phyloP scores from a whole-genome alignment of 2,329 filamentous ascomycete species.

The Penicillium sp. region DNA sequence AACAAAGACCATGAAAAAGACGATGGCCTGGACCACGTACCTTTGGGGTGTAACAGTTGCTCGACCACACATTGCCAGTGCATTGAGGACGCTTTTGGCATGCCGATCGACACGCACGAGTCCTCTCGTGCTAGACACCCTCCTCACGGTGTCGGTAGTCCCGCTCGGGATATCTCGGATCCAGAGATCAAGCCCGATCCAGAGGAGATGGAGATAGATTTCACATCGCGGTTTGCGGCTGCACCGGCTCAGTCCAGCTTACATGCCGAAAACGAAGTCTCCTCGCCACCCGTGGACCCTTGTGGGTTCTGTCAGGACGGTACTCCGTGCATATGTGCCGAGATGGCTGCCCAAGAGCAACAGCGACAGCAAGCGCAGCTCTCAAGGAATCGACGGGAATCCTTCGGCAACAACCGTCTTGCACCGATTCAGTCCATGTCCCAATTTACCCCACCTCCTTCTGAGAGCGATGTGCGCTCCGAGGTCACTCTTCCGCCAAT shows the following conservation, averaged over 20 bases:
- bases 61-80: conserved; percentile 59
- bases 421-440: conserved; percentile 43
- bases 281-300: conserved; percentile 51
- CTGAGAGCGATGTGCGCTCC: conserved; percentile 53
- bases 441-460: conserved; percentile 49
- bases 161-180: conserved; percentile 53
- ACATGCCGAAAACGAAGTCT: conserved; percentile 20
- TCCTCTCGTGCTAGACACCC: conserved; percentile 31
- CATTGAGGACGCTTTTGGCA: conserved; percentile 50
- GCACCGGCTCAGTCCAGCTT: conserved; percentile 22
- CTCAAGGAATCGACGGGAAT: conserved; percentile 41
- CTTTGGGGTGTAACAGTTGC: conserved; percentile 61
- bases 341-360: conserved; percentile 47
- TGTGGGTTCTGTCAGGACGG: conserved; percentile 81
- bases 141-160: conserved; percentile 25
- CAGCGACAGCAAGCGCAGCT: conserved; percentile 20
- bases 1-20: conserved; percentile 15
- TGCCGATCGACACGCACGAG: conserved; percentile 37
- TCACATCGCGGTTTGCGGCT: conserved; percentile 60
- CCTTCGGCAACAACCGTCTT: conserved; percentile 35
- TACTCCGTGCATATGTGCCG: conserved; percentile 75
- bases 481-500: conserved; percentile 43
- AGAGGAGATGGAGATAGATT: conserved; percentile 63
- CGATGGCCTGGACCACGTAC: conserved; percentile 31
- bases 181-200: conserved; percentile 42